Conservation (phyloP, 2,329 filamentous ascomycete species). For the Curvularia verruculosa region DNA sequence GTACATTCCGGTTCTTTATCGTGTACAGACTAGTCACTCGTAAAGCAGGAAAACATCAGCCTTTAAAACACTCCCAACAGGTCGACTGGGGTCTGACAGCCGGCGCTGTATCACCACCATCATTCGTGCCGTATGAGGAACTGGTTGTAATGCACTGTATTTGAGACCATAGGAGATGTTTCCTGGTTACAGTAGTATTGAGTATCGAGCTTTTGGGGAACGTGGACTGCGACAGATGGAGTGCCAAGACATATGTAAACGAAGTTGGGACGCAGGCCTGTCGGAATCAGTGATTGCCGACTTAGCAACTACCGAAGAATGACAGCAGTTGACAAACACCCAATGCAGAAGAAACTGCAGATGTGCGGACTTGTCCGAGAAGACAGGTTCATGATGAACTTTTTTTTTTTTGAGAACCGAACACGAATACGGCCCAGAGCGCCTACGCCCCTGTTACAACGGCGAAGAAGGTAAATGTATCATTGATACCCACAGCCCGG, state of each 20-base stretch:
- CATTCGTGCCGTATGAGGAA: background rate
- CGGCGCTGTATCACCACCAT: slow-evolving; percentile 10
- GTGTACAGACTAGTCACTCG: slow-evolving; percentile 11
- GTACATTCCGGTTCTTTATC: slow-evolving; percentile 1
- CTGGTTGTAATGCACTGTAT: background rate
- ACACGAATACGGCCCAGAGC: slow-evolving; percentile 9
- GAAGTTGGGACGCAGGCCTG: slow-evolving; percentile 1
- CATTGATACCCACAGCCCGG: slow-evolving; percentile 1
- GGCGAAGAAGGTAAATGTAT: slow-evolving; percentile 7
- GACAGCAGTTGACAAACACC: background rate
- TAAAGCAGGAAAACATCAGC: slow-evolving; percentile 12
- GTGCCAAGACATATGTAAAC: slow-evolving; percentile 7
- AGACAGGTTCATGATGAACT: background rate
- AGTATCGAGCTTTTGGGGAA: background rate
- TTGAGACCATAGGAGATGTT: background rate
- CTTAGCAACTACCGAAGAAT: background rate
- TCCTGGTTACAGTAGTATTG: slow-evolving; percentile 2
- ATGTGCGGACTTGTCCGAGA: background rate
- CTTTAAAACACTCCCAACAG: slow-evolving; percentile 2
- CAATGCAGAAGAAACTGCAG: slow-evolving; percentile 9
- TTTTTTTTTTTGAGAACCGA: slow-evolving; percentile 10
- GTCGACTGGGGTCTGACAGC: slow-evolving; percentile 2
- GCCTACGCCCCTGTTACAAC: slow-evolving; percentile 15
- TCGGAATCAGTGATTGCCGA: background rate
- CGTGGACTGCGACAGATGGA: background rate